Evolutionary conservation across 1,284 basidiomycete genomes (phyloP).

Genomic region (Ceratobasidium sp.): DNA sequence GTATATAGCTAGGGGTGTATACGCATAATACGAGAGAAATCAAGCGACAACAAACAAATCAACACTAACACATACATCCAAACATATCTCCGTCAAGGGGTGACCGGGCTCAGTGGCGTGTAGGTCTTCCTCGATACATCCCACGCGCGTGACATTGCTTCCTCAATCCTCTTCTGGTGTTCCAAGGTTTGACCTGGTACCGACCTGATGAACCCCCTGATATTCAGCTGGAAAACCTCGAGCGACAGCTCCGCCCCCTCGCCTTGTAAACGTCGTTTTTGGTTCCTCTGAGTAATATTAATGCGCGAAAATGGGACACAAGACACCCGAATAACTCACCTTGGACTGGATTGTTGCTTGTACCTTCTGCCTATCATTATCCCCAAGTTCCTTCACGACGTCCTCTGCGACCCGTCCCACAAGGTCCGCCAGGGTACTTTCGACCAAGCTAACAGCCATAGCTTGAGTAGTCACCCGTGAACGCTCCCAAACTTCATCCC

Average conservation of each 20-base stretch:
- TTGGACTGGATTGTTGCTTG: conserved; percentile 19
- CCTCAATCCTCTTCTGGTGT: conserved; percentile 12
- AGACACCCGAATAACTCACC: background rate
- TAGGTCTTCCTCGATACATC: conserved; percentile 23
- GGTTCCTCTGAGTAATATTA: background rate
- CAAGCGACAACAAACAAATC: background rate
- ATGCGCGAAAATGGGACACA: background rate
- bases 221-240: conserved; percentile 28
- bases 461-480: background rate
- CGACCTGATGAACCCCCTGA: conserved; percentile 13
- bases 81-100: background rate
- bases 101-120: background rate
- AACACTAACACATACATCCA: background rate
- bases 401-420: conserved; percentile 4
- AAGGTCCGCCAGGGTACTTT: conserved; percentile 2
- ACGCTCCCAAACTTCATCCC: conserved; percentile 21
- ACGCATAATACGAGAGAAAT: no score
- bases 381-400: no score
- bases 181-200: conserved; percentile 24
- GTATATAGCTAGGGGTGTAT: no score
- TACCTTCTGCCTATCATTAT: no score
- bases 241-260: conserved; percentile 27
- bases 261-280: conserved; percentile 5
- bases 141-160: conserved; percentile 28
- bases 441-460: conserved; percentile 2